Evolutionary conservation across 73 alveolate species (phyloP).

Genomic region (Paramecium caudatum): DNA sequence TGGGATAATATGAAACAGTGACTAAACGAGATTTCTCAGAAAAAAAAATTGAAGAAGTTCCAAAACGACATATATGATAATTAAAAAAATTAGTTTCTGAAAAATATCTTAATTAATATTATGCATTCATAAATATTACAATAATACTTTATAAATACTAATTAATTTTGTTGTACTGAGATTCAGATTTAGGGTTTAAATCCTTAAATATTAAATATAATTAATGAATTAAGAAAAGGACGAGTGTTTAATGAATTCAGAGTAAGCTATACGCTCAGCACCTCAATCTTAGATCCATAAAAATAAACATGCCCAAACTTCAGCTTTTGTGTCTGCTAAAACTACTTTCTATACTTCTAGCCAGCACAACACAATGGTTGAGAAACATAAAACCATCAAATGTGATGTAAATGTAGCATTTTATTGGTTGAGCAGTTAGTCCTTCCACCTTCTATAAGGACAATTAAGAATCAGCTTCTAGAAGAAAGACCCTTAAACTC

Average conservation of each 20-base stretch:
- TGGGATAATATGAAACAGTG: slow-evolving; percentile 29
- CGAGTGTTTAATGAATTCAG: no score
- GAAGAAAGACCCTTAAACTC: neutral
- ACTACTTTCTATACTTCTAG: neutral
- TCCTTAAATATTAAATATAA: no score
- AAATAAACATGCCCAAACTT: neutral
- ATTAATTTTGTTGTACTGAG: no score
- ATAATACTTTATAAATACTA: no score
- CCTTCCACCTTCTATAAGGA: neutral
- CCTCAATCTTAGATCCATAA: no score
- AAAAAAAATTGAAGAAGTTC: neutral
- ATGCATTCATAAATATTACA: no score
- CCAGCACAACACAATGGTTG: neutral
- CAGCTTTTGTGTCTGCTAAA: neutral
- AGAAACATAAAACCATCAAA: neutral
- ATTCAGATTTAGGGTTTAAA: no score
- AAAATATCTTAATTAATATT: no score
- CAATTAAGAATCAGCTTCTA: neutral
- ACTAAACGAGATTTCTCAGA: slow-evolving; percentile 21
- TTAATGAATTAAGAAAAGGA: no score
- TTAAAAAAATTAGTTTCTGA: no score
- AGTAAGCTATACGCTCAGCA: no score
- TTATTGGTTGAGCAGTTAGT: neutral
- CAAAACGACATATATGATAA: no score
- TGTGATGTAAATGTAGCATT: neutral